A percentile compares a stretch with the other conserved stretches of the same genome.
Conservation (phyloP, 140 eudicot species). For the Cichorium intybus region DNA sequence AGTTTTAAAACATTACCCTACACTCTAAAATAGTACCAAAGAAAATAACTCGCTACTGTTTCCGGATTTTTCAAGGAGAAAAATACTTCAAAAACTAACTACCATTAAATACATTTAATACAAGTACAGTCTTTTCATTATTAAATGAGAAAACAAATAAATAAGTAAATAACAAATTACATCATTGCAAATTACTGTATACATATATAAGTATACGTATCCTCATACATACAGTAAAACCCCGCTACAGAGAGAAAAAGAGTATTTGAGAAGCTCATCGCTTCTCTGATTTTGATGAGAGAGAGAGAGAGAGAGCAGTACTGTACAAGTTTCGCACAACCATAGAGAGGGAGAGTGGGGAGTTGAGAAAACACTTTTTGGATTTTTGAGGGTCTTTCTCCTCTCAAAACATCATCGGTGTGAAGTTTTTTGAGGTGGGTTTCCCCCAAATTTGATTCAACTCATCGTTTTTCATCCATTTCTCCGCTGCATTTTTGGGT, state of each 20-base stretch:
- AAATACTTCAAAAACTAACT: neutral
- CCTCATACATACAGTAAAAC: slow-evolving; percentile 16
- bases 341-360: slow-evolving; percentile 28
- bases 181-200: slow-evolving; percentile 28
- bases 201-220: neutral
- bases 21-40: slow-evolving; percentile 13
- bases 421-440: slow-evolving; percentile 37
- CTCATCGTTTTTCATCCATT: slow-evolving; percentile 13
- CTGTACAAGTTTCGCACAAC: slow-evolving; percentile 46
- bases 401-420: slow-evolving; percentile 28
- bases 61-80: slow-evolving; percentile 8
- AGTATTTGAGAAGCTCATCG: slow-evolving; percentile 69
- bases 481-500: slow-evolving; percentile 23
- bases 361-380: slow-evolving; percentile 34
- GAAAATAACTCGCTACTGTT: neutral
- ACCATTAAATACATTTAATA: slow-evolving; percentile 18
- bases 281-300: slow-evolving; percentile 85
- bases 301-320: slow-evolving; percentile 43
- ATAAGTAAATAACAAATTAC: slow-evolving; percentile 6
- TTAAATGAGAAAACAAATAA: slow-evolving; percentile 2
- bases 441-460: slow-evolving; percentile 20
- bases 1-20: too few relatives aligned
- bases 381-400: slow-evolving; percentile 25
- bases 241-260: slow-evolving; percentile 24
- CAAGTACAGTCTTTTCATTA: slow-evolving; percentile 13